Percentiles rank a stretch among this genome's conserved stretches.
Evolutionary conservation across 257 asterid species (phyloP).

Genomic region (Solanum lycopersicoides): DNA sequence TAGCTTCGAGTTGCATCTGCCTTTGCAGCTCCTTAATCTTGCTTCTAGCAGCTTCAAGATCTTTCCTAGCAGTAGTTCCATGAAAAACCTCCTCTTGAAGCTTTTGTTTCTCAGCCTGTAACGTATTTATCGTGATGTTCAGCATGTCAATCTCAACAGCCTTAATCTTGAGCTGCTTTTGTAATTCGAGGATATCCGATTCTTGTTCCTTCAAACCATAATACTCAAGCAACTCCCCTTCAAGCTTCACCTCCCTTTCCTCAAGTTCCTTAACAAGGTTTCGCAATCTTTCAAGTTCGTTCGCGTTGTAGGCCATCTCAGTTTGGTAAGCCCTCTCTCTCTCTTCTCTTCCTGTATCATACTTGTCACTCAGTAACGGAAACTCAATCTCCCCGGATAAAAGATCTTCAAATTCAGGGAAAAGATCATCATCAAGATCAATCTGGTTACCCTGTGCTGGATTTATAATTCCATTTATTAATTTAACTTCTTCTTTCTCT

Average conservation of each 20-base stretch:
- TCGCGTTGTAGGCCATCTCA: slow-evolving; percentile 67
- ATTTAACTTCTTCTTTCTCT: slow-evolving; percentile 86
- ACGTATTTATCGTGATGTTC: slow-evolving; percentile 61
- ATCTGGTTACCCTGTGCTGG: slow-evolving; percentile 29
- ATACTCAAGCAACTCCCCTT: slow-evolving; percentile 86
- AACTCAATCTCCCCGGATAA: slow-evolving; percentile 76
- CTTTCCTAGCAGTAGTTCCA: slow-evolving; percentile 51
- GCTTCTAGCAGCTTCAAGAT: slow-evolving; percentile 62
- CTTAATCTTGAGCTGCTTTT: slow-evolving; percentile 81
- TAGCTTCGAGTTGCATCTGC: slow-evolving; percentile 88
- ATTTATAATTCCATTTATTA: slow-evolving; percentile 55
- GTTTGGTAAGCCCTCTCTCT: slow-evolving; percentile 46
- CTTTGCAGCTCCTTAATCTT: slow-evolving; percentile 76
- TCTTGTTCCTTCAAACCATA: slow-evolving; percentile 92
- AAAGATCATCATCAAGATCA: slow-evolving; percentile 60
- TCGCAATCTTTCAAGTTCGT: slow-evolving; percentile 63
- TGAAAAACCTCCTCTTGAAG: slow-evolving; percentile 80
- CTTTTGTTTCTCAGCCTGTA: slow-evolving; percentile 84
- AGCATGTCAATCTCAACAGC: slow-evolving; percentile 84
- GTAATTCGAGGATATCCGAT: slow-evolving; percentile 56
- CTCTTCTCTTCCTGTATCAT: slow-evolving; percentile 32
- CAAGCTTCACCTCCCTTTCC: slow-evolving; percentile 91
- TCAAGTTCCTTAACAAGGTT: slow-evolving; percentile 70
- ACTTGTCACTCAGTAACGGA: slow-evolving; percentile 53
- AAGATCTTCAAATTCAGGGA: slow-evolving; percentile 70